Evolutionary conservation across 2,329 filamentous ascomycete genomes (phyloP).

Genomic region (Dryadomyces quercivorus): DNA sequence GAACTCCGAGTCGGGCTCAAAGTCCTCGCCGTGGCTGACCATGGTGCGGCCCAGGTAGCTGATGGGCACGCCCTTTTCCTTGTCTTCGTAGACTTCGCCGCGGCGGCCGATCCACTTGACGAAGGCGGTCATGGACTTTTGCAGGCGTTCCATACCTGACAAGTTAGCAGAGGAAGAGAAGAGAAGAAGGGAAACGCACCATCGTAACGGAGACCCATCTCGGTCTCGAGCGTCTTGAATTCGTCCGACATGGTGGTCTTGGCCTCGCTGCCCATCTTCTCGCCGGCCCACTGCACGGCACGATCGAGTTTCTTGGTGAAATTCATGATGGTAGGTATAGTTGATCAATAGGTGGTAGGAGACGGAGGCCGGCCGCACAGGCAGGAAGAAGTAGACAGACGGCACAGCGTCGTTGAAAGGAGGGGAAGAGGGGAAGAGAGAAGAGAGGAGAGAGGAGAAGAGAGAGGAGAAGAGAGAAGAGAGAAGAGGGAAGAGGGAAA

Average conservation of each 20-base stretch:
- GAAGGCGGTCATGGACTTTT: constrained; percentile 74
- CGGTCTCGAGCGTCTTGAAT: constrained; percentile 78
- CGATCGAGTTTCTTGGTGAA: constrained; percentile 81
- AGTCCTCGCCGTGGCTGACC: constrained; percentile 83
- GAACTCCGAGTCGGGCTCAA: constrained; percentile 81
- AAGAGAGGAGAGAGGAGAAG: neutral
- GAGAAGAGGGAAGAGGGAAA: neutral
- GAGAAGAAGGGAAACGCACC: constrained; percentile 40
- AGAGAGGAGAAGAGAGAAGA: neutral
- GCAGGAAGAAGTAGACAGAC: neutral
- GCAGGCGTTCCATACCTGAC: constrained; percentile 72
- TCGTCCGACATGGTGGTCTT: constrained; percentile 81
- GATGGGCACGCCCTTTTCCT: constrained; percentile 73
- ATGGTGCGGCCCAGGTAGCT: constrained; percentile 74
- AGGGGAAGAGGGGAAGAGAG: neutral
- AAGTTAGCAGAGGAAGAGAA: constrained; percentile 1
- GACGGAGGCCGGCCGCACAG: neutral
- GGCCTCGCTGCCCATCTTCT: constrained; percentile 86
- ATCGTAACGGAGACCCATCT: constrained; percentile 82
- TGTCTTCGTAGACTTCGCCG: constrained; percentile 67
- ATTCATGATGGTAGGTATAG: constrained; percentile 29
- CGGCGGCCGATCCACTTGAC: constrained; percentile 80
- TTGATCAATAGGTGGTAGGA: neutral
- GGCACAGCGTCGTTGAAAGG: neutral
- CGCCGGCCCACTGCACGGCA: constrained; percentile 95